Evolutionary conservation across 768 basidiomycete genomes (phyloP), one percentile per base, ranked within the genome.

Genomic region (Phylloporus sp.): DNA sequence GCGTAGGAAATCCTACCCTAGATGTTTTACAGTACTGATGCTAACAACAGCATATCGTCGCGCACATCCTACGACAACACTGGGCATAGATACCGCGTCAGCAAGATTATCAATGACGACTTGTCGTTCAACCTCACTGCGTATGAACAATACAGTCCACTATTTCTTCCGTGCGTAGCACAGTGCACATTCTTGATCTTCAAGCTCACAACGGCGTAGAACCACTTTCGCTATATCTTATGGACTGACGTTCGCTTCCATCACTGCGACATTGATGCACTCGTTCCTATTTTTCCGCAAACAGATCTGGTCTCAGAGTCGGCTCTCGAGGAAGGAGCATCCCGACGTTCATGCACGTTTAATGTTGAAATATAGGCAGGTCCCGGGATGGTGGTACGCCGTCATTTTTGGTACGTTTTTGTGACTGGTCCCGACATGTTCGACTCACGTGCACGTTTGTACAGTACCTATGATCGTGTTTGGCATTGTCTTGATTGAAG

Each of bases 321-420:
- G 82, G 39, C 78, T 82, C 42, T 76, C 86, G 11, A 76, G 89
- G 67, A 66, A 75, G 37, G 90, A 90, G 56, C 86, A 91, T 57
- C 83, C 85, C 1, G 90, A 92, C 67, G 70, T 84, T 8, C 82
- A 84, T 60, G 75, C 76, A 2, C 74, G 75, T 28, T 67, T 84
- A 42, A 83, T 83, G 79, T 59, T 69, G 18, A 63, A 54, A 27
- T 83, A 84, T 56, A 70, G 65, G 0, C 71, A 77, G 65, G 80
- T 81, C 23, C 82, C 81, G 1, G 75, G 78, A 35, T 82, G 76
- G 77, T 82, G 80, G 69, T 85, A 84, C 50, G 52, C 49, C 1
- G 26, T 49, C 48, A 49, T 66, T 56, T 57, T 58, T 66, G 39
- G 60, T 63, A 6, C 39, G 61, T 46, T 21, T 10, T 26, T 15